Conservation (phyloP, 2,329 filamentous ascomycete genomes). For the Scedosporium aurantiacum region DNA sequence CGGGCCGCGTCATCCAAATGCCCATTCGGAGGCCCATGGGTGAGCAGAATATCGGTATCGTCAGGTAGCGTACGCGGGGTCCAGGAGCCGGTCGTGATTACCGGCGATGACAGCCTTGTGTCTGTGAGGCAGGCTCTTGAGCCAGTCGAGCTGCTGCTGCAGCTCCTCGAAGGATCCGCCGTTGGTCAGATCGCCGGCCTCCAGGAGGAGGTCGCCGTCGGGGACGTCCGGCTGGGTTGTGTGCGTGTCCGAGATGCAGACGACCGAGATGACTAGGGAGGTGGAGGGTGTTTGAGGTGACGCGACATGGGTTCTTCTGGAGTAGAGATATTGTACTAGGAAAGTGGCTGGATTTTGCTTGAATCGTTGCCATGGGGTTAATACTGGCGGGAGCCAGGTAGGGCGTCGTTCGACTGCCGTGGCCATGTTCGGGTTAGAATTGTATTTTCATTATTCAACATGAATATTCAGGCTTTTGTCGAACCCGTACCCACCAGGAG, state of each 20-base stretch:
- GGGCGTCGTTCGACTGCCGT: too few relatives aligned
- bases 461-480: too few relatives aligned
- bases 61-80: constrained; percentile 20
- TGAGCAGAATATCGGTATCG: constrained; percentile 25
- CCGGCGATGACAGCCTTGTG: constrained; percentile 35
- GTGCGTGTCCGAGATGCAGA: constrained; percentile 29
- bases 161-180: constrained; percentile 60
- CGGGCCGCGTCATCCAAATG: constrained; percentile 27
- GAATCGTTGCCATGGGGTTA: too few relatives aligned
- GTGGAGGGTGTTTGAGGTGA: too few relatives aligned
- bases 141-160: constrained; percentile 59
- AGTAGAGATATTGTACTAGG: too few relatives aligned
- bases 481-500: too few relatives aligned
- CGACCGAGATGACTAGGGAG: too few relatives aligned
- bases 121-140: constrained; percentile 44
- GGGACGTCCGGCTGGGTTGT: constrained; percentile 25
- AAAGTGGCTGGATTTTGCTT: too few relatives aligned
- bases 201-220: constrained; percentile 32
- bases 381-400: too few relatives aligned
- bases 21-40: constrained; percentile 24
- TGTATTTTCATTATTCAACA: too few relatives aligned
- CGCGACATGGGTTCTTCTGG: too few relatives aligned
- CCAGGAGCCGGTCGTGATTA: constrained; percentile 30
- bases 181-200: constrained; percentile 36
- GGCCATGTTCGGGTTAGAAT: too few relatives aligned